Conservation (phyloP, 345 rosid genomes). For the Rhodamnia rubescens region DNA sequence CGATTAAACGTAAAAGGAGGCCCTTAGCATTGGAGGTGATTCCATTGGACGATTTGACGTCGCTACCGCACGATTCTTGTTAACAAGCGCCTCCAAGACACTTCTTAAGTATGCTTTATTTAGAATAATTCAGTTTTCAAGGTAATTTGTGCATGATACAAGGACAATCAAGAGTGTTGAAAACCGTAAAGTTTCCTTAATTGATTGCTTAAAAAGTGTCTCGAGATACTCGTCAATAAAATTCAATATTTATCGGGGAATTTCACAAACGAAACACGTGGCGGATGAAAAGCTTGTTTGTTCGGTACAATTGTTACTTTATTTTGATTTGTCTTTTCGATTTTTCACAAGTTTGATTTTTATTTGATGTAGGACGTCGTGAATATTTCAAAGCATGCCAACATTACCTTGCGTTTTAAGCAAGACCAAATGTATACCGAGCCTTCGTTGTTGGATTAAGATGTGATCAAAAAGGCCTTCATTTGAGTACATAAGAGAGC, state of each 20-base stretch:
- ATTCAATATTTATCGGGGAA: not conserved
- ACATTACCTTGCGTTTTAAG: not conserved
- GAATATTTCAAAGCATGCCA: not conserved
- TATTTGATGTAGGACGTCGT: too few relatives aligned
- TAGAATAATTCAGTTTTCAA: not conserved
- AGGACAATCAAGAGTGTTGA: fast-evolving
- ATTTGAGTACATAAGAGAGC: too few relatives aligned
- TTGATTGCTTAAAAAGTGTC: not conserved
- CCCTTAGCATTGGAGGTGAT: not conserved
- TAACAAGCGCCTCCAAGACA: not conserved
- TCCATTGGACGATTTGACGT: not conserved
- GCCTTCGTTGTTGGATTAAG: too few relatives aligned
- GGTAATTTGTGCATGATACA: not conserved
- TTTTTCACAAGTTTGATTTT: too few relatives aligned
- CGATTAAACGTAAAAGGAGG: not conserved
- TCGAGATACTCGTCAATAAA: not conserved
- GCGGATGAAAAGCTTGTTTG: not conserved
- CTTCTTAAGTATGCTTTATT: not conserved
- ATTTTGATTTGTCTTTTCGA: not conserved
- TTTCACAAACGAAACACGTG: not conserved
- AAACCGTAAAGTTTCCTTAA: not conserved
- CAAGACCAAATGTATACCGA: too few relatives aligned
- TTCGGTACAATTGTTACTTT: not conserved
- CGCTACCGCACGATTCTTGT: fast-evolving
- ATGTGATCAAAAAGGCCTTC: too few relatives aligned